Percentiles rank a stretch among this genome's conserved stretches.
These are phyloP conservation scores for Ulvella scutata DNA, from an alignment of 139 green algal species.

Conservation along the genomic window DNA sequence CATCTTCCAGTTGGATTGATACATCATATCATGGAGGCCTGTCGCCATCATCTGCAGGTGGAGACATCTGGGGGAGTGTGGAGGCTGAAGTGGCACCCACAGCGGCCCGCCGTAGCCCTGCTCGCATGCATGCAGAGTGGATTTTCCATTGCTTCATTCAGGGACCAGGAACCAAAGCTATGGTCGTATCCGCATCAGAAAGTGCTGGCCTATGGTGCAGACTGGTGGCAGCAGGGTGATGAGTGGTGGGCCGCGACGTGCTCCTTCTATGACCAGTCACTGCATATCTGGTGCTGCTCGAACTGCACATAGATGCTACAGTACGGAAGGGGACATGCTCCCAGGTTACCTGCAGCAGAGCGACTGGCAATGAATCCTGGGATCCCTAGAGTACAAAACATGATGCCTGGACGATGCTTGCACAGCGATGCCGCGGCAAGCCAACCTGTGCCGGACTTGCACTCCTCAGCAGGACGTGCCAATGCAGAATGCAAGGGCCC, in stretches of 20 bases:
- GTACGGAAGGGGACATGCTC: no score
- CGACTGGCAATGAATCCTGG: no score
- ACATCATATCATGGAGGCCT: no score
- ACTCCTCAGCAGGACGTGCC: no score
- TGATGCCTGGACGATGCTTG: no score
- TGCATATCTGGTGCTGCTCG: conserved; percentile 30
- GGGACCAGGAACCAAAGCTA: not conserved
- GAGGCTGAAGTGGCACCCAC: conserved; percentile 61
- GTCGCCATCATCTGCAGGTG: conserved; percentile 14
- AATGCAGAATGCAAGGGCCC: no score
- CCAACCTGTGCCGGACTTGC: no score
- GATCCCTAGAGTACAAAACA: no score
- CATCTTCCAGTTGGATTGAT: no score
- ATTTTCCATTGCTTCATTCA: conserved; percentile 24
- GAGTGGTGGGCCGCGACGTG: conserved; percentile 30
- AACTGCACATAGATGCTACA: no score
- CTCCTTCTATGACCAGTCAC: conserved; percentile 47
- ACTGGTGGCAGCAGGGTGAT: conserved; percentile 26
- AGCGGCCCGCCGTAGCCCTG: conserved; percentile 30
- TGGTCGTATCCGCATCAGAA: conserved; percentile 6
- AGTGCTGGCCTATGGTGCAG: conserved; percentile 46
- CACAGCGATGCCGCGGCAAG: no score
- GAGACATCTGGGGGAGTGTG: conserved; percentile 64
- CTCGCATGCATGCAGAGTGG: conserved; percentile 75
- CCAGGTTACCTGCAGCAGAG: no score